phyloP scores from a whole-genome alignment of 495 filamentous ascomycete genomes.

The Hyaloscypha hepaticicola region DNA sequence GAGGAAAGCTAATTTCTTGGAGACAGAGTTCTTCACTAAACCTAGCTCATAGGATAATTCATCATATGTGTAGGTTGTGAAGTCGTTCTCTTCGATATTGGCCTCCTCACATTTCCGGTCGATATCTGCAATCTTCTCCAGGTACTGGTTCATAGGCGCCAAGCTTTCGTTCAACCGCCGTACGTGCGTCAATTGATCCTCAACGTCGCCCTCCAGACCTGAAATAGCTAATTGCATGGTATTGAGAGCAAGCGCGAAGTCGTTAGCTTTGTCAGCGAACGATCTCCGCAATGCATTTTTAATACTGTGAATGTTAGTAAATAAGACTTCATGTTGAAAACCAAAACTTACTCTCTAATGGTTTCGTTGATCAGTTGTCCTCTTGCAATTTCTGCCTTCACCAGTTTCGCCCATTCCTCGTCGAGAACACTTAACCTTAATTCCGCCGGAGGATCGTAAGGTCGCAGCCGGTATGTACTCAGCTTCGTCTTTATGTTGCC shows the following conservation, averaged over 20 bases:
- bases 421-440: conserved; percentile 79
- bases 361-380: conserved; percentile 96
- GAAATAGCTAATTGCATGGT: conserved; percentile 91
- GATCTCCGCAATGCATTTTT: conserved; percentile 89
- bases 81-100: conserved; percentile 98
- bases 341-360: conserved; percentile 72
- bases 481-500: conserved; percentile 99
- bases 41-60: conserved; percentile 93
- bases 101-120: conserved; percentile 91
- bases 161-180: conserved; percentile 75
- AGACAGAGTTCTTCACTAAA: conserved; percentile 83
- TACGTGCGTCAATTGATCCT: conserved; percentile 88
- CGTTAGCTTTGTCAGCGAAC: conserved; percentile 96
- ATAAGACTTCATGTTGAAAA: neutral
- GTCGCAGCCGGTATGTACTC: conserved; percentile 84
- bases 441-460: conserved; percentile 85
- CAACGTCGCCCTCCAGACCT: conserved; percentile 90
- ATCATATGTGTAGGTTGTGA: conserved; percentile 96
- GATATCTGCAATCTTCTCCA: conserved; percentile 76
- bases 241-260: conserved; percentile 91
- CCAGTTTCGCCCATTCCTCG: conserved; percentile 72
- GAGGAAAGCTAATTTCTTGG: conserved; percentile 92
- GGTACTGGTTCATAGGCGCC: conserved; percentile 81
- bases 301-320: conserved; percentile 53
- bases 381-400: conserved; percentile 77